A percentile compares a stretch with the other conserved stretches of the same genome.
phyloP scores from a whole-genome alignment of 805 yeast species.

The Tetrapisispora nanseiensis region DNA sequence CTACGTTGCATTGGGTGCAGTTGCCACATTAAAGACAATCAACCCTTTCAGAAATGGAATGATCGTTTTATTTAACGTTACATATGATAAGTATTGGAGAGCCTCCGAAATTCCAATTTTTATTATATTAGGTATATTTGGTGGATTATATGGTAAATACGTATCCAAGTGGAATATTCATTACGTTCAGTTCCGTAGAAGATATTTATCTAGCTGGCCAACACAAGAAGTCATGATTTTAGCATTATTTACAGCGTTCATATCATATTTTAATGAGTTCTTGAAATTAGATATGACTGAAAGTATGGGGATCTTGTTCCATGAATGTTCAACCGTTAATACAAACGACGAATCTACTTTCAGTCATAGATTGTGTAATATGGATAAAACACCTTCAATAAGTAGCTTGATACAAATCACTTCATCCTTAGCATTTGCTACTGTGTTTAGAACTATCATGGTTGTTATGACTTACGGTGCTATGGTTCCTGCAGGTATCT shows the following conservation, averaged over 20 bases:
- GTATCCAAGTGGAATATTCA: slow-evolving; percentile 67
- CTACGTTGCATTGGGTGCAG: slow-evolving; percentile 83
- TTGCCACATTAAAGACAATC: slow-evolving; percentile 63
- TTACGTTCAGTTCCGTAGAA: slow-evolving; percentile 69
- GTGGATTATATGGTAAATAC: slow-evolving; percentile 80
- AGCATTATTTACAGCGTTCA: slow-evolving; percentile 57
- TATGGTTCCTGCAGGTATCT: slow-evolving; percentile 94
- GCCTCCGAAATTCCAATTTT: slow-evolving; percentile 76
- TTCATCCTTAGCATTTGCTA: slow-evolving; percentile 55
- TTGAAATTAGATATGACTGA: slow-evolving; percentile 88
- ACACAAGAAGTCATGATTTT: slow-evolving; percentile 62
- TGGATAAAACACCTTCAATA: slow-evolving; percentile 26
- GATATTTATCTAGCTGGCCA: slow-evolving; percentile 38
- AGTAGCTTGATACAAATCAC: slow-evolving; percentile 31
- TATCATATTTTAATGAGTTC: slow-evolving; percentile 79
- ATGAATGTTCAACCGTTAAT: slow-evolving; percentile 48
- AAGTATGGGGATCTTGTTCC: slow-evolving; percentile 81
- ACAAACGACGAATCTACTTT: slow-evolving; percentile 27
- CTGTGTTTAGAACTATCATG: slow-evolving; percentile 56
- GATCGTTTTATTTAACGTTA: slow-evolving; percentile 85
- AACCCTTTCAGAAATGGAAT: slow-evolving; percentile 95
- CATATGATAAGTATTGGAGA: slow-evolving; percentile 80
- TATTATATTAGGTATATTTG: slow-evolving; percentile 73
- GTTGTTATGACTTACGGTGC: slow-evolving; percentile 85
- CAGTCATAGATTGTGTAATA: slow-evolving; percentile 35